Base-by-base conservation (phyloP, 352 stramenopile genomes). In the Phytophthora boehmeriae region DNA sequence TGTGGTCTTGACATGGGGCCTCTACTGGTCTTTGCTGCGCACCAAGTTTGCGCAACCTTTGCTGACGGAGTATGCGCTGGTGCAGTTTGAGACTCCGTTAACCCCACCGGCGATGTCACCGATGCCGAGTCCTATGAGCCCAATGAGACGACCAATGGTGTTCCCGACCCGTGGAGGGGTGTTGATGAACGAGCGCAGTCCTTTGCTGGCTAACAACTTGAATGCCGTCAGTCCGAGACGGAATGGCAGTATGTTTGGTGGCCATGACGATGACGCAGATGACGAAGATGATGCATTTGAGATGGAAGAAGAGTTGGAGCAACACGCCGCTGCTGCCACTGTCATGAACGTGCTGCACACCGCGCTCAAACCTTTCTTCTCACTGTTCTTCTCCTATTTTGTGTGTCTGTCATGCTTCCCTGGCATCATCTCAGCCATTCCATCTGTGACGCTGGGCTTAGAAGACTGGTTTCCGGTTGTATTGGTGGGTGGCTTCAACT, bases 361-460 rank as follows among this genome's bases (percentile, higher is more conserved):
- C 0, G 78, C 85, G 5, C 78, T 81, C 39, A 92, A 92, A 42
- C 83, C 86, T 13, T 88, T 92, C 54, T 86, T 89, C 68, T 90
- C 81, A 60, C 74, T 90, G 8, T 90, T 92, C 55, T 63, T 90
- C 11, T 89, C 80, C 28, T 92, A 75, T 59, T 91, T 91, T 55
- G 71, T 92, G 13, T 92, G 83, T 39, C 58, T 94, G 5, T 89
- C 85, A 23, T 90, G 83, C 63, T 94, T 92, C 56, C 85, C 85
- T 2, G 85, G 85, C 44, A 78, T 94, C 62, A 92, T 88, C 34
- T 87, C 79, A 46, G 78, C 71, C 48, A 81, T 92, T 35, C 77
- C 71, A 19, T 92, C 83, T 10, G 83, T 77, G 45, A 85, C 78
- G 25, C 68, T 87, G 36, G 23, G 56, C 10, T 52, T 92, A 20